These are phyloP conservation scores for Pichia ethanolica DNA, from an alignment of 805 yeast genomes.

Conservation along the genomic window DNA sequence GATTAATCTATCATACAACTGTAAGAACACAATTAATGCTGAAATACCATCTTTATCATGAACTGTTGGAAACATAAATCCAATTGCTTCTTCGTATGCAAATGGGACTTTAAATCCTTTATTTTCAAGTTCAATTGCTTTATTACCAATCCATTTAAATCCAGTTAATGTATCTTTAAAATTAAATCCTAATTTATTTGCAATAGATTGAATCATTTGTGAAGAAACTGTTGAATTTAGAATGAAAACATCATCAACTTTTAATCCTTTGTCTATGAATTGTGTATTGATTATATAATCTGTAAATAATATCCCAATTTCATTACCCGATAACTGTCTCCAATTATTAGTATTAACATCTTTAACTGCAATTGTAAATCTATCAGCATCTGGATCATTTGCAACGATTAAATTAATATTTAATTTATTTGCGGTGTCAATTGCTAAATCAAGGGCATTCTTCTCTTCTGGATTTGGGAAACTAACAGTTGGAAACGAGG, in stretches of 20 bases:
- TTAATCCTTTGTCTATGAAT: slow-evolving; percentile 14
- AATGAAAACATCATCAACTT: slow-evolving; percentile 40
- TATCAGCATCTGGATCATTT: slow-evolving; percentile 95
- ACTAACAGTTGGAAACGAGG: slow-evolving; percentile 73
- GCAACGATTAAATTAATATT: slow-evolving; percentile 56
- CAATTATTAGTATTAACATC: slow-evolving; percentile 36
- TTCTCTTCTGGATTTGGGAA: slow-evolving; percentile 96
- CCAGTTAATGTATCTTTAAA: slow-evolving; percentile 87
- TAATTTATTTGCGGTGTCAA: slow-evolving; percentile 45
- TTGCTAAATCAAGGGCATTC: slow-evolving; percentile 79
- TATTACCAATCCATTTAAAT: slow-evolving; percentile 95
- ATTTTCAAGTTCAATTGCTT: slow-evolving; percentile 62
- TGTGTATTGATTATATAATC: slow-evolving; percentile 37
- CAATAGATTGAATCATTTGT: slow-evolving; percentile 66
- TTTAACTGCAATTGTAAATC: slow-evolving; percentile 76
- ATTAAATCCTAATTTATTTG: slow-evolving; percentile 49
- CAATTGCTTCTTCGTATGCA: slow-evolving; percentile 94
- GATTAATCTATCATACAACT: slow-evolving; percentile 51
- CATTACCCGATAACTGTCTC: slow-evolving; percentile 86
- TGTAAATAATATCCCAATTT: slow-evolving; percentile 82
- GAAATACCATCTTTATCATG: slow-evolving; percentile 92
- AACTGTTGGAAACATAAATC: slow-evolving; percentile 78
- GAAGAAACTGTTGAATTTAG: slow-evolving; percentile 91
- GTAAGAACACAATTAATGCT: slow-evolving; percentile 71
- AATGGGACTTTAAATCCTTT: slow-evolving; percentile 71